phyloP scores from a whole-genome alignment of 1,139 yeast genomes.

The Yamadazyma diospyri region DNA sequence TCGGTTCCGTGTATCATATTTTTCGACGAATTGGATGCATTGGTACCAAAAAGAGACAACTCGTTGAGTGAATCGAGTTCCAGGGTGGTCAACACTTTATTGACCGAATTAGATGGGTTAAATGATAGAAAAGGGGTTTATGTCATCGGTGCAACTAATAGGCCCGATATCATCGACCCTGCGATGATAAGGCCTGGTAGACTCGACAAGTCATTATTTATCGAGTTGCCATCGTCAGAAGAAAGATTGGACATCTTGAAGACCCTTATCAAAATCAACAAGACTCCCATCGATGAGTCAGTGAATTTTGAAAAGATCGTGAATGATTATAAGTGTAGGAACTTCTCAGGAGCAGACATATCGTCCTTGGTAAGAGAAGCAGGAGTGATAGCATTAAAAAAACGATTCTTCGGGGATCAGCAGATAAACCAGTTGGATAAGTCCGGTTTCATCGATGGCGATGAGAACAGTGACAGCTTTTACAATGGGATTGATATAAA shows the following conservation, averaged over 20 bases:
- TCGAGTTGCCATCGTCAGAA: conserved; percentile 75
- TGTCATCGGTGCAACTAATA: conserved; percentile 94
- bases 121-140: conserved; percentile 90
- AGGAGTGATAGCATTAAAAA: conserved; percentile 81
- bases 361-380: conserved; percentile 92
- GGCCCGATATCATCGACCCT: conserved; percentile 98
- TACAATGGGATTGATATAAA: conserved; percentile 2
- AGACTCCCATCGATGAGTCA: conserved; percentile 67
- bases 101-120: conserved; percentile 92
- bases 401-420: conserved; percentile 53
- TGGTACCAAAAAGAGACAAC: conserved; percentile 91
- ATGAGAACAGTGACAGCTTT: conserved; percentile 24
- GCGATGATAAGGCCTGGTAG: conserved; percentile 98
- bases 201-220: conserved; percentile 86
- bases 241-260: conserved; percentile 80
- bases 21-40: conserved; percentile 93
- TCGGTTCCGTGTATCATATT: conserved; percentile 94
- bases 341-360: conserved; percentile 94
- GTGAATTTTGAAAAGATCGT: conserved; percentile 66
- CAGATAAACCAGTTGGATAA: conserved; percentile 48
- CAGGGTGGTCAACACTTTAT: conserved; percentile 87
- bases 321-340: conserved; percentile 73
- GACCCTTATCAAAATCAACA: conserved; percentile 67
- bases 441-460: conserved; percentile 37
- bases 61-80: conserved; percentile 87